phyloP scores from a whole-genome alignment of 2,329 filamentous ascomycete species.

The Rutstroemia sydowiana region DNA sequence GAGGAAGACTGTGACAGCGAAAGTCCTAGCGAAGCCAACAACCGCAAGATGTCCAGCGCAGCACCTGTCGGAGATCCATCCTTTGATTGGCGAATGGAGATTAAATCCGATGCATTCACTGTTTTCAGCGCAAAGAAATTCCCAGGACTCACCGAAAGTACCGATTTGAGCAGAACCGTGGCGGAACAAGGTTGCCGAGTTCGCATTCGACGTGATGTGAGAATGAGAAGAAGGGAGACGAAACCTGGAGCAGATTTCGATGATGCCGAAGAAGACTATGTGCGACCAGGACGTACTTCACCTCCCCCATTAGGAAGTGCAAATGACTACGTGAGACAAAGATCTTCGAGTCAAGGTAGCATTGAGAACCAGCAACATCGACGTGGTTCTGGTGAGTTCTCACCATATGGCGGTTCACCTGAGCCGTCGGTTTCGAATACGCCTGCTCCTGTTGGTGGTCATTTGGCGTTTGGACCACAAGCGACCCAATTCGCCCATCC shows the following conservation, averaged over 20 bases:
- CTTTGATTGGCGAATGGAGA: conserved; percentile 81
- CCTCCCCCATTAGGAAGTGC: conserved; percentile 1
- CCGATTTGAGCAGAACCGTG: conserved; percentile 77
- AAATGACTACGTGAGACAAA: conserved; percentile 14
- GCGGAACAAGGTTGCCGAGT: conserved; percentile 96
- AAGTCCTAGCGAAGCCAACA: conserved; percentile 30
- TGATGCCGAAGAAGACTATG: conserved; percentile 54
- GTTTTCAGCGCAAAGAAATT: conserved; percentile 99
- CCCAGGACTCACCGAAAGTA: conserved; percentile 86
- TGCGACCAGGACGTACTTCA: conserved; percentile 30
- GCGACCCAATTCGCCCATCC: conserved; percentile 5
- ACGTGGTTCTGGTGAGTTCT: conserved; percentile 39
- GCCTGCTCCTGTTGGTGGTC: conserved; percentile 27
- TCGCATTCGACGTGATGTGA: conserved; percentile 86
- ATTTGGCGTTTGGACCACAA: conserved; percentile 21
- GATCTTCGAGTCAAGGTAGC: conserved; percentile 19
- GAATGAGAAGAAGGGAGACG: conserved; percentile 77
- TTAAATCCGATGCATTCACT: conserved; percentile 78
- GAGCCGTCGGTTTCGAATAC: conserved; percentile 18
- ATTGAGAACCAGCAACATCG: conserved; percentile 31
- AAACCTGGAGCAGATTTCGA: conserved; percentile 49
- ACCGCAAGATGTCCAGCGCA: conserved; percentile 30
- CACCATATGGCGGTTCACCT: conserved; percentile 7
- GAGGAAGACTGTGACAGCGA: conserved; percentile 64
- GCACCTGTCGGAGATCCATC: conserved; percentile 37